Evolutionary conservation across 768 basidiomycete species (phyloP).

Genomic region (Tricholoma sp.): DNA sequence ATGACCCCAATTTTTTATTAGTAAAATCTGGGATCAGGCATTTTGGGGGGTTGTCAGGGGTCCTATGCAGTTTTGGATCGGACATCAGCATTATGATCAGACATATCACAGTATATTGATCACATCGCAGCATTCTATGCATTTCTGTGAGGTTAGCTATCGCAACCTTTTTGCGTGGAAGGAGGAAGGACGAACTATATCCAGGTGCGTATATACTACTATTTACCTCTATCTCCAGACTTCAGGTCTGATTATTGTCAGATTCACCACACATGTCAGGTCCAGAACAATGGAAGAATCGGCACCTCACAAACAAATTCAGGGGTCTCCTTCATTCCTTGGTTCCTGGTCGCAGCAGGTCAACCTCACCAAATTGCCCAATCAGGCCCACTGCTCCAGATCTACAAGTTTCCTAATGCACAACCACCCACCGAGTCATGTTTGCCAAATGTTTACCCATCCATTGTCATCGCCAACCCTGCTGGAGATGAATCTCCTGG

Average conservation of each 20-base stretch:
- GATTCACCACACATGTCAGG: neutral
- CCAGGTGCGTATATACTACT: neutral
- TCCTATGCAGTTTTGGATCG: too few species aligned
- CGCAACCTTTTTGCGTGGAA: neutral
- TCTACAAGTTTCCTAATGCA: too few species aligned
- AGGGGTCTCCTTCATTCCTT: neutral
- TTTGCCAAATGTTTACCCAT: too few species aligned
- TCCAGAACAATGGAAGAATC: neutral
- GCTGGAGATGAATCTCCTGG: neutral
- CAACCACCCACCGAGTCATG: too few species aligned
- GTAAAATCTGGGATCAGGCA: too few species aligned
- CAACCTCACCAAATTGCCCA: neutral
- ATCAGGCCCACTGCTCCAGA: neutral
- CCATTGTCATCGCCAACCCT: neutral
- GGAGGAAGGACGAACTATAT: neutral
- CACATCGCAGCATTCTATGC: neutral
- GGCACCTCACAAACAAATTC: neutral
- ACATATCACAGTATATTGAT: too few species aligned
- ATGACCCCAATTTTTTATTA: too few species aligned
- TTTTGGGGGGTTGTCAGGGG: too few species aligned
- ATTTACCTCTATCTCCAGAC: neutral
- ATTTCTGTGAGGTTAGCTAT: neutral
- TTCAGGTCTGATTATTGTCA: neutral
- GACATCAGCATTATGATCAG: too few species aligned
- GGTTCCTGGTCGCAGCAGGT: neutral